A percentile compares a stretch with the other conserved stretches of the same genome.
Conservation (phyloP, 2,329 filamentous ascomycete genomes). For the Fusarium fujikuroi region DNA sequence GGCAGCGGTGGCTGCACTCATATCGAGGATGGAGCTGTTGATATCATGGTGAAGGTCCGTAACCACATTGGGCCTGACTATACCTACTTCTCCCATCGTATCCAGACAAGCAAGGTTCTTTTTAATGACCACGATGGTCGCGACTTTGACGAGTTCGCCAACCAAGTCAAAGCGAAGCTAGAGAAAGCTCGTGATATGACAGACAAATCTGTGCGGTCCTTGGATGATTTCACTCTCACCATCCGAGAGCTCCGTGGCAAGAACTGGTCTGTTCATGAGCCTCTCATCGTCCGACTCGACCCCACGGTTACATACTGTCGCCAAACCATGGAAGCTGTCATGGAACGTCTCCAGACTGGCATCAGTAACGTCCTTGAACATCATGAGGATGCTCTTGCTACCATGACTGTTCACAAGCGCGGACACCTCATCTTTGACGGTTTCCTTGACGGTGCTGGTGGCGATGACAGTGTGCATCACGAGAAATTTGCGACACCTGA, state of each 20-base stretch:
- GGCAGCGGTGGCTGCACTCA: constrained; percentile 53
- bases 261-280: constrained; percentile 59
- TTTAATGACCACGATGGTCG: constrained; percentile 55
- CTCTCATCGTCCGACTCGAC: constrained; percentile 57
- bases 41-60: constrained; percentile 57
- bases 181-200: constrained; percentile 51
- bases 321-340: constrained; percentile 58
- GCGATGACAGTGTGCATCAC: constrained; percentile 45
- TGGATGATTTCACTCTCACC: constrained; percentile 61
- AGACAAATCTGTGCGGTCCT: constrained; percentile 54
- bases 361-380: constrained; percentile 60
- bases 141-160: constrained; percentile 59
- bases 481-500: constrained; percentile 49
- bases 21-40: constrained; percentile 57
- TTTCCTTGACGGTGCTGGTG: constrained; percentile 48
- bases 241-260: constrained; percentile 59
- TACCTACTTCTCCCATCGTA: constrained; percentile 55
- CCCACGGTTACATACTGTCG: constrained; percentile 56
- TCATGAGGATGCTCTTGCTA: constrained; percentile 57
- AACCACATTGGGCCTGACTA: constrained; percentile 63
- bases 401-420: constrained; percentile 61
- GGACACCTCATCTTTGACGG: constrained; percentile 59
- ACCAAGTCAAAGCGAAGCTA: constrained; percentile 52
- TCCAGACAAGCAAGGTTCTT: constrained; percentile 57
- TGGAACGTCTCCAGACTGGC: constrained; percentile 63